These are phyloP conservation scores for Keithomyces neogunnii DNA, from an alignment of 2,329 filamentous ascomycete species.

Conservation along the genomic window DNA sequence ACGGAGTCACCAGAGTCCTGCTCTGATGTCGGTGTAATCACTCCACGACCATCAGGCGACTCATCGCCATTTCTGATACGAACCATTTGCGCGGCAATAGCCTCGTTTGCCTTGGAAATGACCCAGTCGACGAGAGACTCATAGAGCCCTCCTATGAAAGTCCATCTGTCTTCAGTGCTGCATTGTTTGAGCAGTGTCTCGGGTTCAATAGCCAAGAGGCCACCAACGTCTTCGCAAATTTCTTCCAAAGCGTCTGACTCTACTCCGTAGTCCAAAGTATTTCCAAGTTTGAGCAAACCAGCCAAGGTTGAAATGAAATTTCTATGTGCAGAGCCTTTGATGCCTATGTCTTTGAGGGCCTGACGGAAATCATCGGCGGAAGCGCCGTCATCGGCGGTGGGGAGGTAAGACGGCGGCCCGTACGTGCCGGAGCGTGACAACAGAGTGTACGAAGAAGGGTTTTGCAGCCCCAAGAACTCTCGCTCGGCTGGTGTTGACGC, in stretches of 20 bases:
- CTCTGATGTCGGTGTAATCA: slow-evolving; percentile 55
- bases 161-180: slow-evolving; percentile 74
- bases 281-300: slow-evolving; percentile 82
- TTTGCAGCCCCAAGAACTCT: slow-evolving; percentile 76
- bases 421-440: slow-evolving; percentile 81
- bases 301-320: slow-evolving; percentile 80
- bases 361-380: slow-evolving; percentile 87
- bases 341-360: slow-evolving; percentile 82
- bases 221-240: slow-evolving; percentile 82
- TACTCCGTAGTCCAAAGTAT: slow-evolving; percentile 76
- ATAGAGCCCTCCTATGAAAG: slow-evolving; percentile 79
- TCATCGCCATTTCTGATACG: slow-evolving; percentile 58
- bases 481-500: slow-evolving; percentile 81
- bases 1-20: slow-evolving; percentile 78
- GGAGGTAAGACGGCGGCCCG: slow-evolving; percentile 76
- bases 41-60: slow-evolving; percentile 55
- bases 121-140: slow-evolving; percentile 95
- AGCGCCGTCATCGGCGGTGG: slow-evolving; percentile 85
- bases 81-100: slow-evolving; percentile 69
- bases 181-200: slow-evolving; percentile 72
- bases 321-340: slow-evolving; percentile 76
- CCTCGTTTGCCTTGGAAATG: slow-evolving; percentile 75
- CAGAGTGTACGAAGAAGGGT: slow-evolving; percentile 67
- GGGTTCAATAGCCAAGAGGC: slow-evolving; percentile 77
- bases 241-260: slow-evolving; percentile 80